Evolutionary conservation across 2,329 filamentous ascomycete genomes (phyloP).

Genomic region (Sodiomyces alkalinus): DNA sequence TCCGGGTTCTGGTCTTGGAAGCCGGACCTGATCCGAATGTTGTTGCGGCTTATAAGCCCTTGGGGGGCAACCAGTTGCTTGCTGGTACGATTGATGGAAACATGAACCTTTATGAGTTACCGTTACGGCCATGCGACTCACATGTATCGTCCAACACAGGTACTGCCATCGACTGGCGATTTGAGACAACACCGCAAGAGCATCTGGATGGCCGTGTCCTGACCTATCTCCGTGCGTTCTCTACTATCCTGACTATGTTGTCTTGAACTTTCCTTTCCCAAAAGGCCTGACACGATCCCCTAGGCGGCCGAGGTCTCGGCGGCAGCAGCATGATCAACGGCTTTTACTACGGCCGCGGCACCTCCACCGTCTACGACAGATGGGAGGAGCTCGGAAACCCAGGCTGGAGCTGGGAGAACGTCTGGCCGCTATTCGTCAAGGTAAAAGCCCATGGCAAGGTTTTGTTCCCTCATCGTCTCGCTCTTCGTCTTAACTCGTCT

Average conservation of each 20-base stretch:
- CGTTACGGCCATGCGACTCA: background rate
- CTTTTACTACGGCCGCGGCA: conserved; percentile 16
- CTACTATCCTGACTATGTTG: background rate
- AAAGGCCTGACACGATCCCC: background rate
- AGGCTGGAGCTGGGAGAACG: conserved; percentile 16
- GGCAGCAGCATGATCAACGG: conserved; percentile 17
- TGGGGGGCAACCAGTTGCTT: conserved; percentile 12
- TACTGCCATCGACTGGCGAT: conserved; percentile 12
- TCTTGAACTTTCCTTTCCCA: background rate
- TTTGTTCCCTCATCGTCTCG: background rate
- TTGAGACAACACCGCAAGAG: conserved; percentile 10
- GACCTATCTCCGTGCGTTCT: conserved; percentile 11
- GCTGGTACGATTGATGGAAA: conserved; percentile 2
- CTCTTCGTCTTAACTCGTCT: no score
- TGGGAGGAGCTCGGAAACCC: conserved; percentile 17
- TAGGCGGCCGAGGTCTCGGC: conserved; percentile 14
- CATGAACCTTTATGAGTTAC: background rate
- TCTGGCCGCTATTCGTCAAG: conserved; percentile 12
- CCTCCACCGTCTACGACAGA: conserved; percentile 14
- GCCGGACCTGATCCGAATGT: conserved; percentile 11
- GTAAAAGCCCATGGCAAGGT: no score
- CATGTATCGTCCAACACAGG: no score
- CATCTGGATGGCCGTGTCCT: conserved; percentile 15
- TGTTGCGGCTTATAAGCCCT: conserved; percentile 10
- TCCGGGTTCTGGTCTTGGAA: conserved; percentile 12